Evolutionary conservation across 2,329 filamentous ascomycete genomes (phyloP).

Genomic region (Aspergillus hortae): DNA sequence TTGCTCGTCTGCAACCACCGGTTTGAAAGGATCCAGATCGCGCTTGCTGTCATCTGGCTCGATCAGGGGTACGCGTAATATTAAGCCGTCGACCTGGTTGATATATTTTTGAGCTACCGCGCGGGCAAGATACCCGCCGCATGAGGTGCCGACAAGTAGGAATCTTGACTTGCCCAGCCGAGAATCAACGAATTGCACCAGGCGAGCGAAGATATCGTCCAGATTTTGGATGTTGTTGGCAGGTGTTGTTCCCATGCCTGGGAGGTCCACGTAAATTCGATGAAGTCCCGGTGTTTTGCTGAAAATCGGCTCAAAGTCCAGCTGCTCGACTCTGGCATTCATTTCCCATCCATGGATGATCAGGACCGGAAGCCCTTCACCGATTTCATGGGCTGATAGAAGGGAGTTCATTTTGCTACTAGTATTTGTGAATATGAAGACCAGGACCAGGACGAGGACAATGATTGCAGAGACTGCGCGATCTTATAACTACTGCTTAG

Average conservation of each 20-base stretch:
- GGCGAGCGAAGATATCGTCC: constrained; percentile 24
- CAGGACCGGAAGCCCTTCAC: constrained; percentile 23
- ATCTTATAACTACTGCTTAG: too few relatives aligned
- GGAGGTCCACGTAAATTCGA: constrained; percentile 29
- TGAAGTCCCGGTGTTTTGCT: constrained; percentile 14
- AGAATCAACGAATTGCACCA: constrained; percentile 25
- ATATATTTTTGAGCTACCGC: constrained; percentile 24
- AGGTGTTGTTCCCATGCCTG: constrained; percentile 27
- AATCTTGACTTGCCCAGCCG: constrained; percentile 21
- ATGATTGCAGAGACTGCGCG: too few relatives aligned
- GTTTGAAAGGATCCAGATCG: constrained; percentile 23
- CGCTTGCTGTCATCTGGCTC: constrained; percentile 21
- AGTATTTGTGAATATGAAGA: too few relatives aligned
- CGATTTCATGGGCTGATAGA: constrained; percentile 21
- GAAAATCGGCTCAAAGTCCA: constrained; percentile 29
- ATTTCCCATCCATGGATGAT: constrained; percentile 28
- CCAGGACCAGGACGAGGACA: too few relatives aligned
- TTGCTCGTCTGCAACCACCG: constrained; percentile 20
- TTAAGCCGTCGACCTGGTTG: constrained; percentile 22
- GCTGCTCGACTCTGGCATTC: constrained; percentile 17
- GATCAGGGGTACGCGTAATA: constrained; percentile 26
- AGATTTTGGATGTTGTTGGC: constrained; percentile 21
- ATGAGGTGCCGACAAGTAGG: constrained; percentile 24
- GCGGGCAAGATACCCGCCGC: constrained; percentile 27
- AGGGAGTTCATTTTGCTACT: constrained; percentile 12